Conservation (phyloP, 2,329 filamentous ascomycete species). For the Paecilomyces dactylethromorphus region DNA sequence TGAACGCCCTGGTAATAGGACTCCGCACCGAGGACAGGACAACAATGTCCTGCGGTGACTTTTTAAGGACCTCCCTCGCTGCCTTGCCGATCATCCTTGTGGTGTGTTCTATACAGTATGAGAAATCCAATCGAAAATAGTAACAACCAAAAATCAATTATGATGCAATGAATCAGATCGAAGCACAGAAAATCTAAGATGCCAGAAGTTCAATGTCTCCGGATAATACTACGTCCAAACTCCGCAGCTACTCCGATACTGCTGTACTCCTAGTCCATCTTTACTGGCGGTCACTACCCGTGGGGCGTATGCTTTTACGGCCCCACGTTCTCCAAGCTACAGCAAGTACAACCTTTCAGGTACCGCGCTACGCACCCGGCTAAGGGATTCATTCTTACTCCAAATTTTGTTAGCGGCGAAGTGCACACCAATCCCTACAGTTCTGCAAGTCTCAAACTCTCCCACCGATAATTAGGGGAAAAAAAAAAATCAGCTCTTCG, state of each 20-base stretch:
- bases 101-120: not conserved
- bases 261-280: too few relatives aligned
- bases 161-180: not conserved
- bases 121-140: not conserved
- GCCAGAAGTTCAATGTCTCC: too few relatives aligned
- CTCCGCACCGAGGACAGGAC: slow-evolving; percentile 86
- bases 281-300: not conserved
- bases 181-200: not conserved
- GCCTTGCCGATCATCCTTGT: slow-evolving; percentile 5
- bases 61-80: slow-evolving; percentile 25
- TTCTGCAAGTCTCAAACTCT: too few relatives aligned
- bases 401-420: not conserved
- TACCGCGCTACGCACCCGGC: too few relatives aligned
- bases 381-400: not conserved
- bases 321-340: not conserved
- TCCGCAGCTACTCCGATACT: not conserved
- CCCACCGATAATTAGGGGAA: too few relatives aligned
- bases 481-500: too few relatives aligned
- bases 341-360: not conserved
- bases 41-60: slow-evolving; percentile 89
- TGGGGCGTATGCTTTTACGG: not conserved
- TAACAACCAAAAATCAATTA: not conserved
- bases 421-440: too few relatives aligned
- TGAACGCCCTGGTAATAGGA: slow-evolving; percentile 74
- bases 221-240: not conserved